phyloP scores from a whole-genome alignment of 106 monocot species.

The Dendrobium chrysotoxum region DNA sequence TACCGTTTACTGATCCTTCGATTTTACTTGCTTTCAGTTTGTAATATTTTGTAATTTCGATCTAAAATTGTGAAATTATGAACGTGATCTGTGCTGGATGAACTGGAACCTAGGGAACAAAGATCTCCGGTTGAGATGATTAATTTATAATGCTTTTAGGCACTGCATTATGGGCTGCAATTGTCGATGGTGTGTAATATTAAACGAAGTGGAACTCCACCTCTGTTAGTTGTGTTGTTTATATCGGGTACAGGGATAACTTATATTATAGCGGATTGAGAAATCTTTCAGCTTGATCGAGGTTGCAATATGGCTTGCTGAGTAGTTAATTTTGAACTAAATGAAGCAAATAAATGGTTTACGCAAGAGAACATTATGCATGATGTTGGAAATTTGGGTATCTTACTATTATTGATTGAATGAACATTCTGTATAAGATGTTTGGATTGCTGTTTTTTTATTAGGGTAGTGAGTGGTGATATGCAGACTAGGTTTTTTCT shows the following conservation, averaged over 20 bases:
- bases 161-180: background rate
- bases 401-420: too few species aligned
- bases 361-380: too few species aligned
- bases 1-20: background rate
- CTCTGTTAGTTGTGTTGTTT: background rate
- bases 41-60: background rate
- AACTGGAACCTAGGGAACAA: background rate
- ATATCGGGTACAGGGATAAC: background rate
- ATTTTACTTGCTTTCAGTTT: background rate
- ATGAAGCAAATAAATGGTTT: background rate
- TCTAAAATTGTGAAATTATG: background rate
- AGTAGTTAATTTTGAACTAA: background rate
- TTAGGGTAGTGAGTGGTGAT: too few species aligned
- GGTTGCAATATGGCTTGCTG: background rate
- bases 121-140: background rate
- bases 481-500: too few species aligned
- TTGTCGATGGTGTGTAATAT: background rate
- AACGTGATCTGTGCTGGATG: background rate
- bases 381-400: too few species aligned
- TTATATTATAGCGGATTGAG: background rate
- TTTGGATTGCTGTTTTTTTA: too few species aligned
- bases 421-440: too few species aligned
- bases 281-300: background rate
- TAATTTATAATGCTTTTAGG: background rate
- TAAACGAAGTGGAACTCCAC: background rate